Evolutionary conservation across 208 protist genomes (phyloP).

Genomic region (Acanthamoeba royreba): DNA sequence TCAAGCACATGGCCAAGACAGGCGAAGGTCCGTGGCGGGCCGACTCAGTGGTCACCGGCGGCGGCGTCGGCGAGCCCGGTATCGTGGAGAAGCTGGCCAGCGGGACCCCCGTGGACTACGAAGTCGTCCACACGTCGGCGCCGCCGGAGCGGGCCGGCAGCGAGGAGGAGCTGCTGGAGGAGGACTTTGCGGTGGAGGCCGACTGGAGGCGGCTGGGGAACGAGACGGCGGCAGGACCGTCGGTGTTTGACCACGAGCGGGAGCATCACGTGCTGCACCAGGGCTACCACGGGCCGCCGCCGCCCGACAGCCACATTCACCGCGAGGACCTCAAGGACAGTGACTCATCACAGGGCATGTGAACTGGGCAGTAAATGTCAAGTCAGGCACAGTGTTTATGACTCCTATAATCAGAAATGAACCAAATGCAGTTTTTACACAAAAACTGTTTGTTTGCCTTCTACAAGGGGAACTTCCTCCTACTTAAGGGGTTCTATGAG

Average conservation of each 20-base stretch:
- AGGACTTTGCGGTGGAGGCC: neutral
- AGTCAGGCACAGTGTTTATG: too few species aligned
- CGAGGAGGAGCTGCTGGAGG: neutral
- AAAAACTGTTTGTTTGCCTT: too few species aligned
- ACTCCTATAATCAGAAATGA: too few species aligned
- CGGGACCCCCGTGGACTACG: neutral
- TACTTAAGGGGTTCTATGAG: too few species aligned
- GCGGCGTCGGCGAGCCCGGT: neutral
- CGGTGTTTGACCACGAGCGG: neutral
- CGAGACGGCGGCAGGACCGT: neutral
- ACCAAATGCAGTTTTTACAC: too few species aligned
- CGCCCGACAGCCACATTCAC: neutral
- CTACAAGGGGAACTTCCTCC: too few species aligned
- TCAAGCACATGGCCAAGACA: neutral
- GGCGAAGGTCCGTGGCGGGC: neutral
- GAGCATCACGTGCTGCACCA: neutral
- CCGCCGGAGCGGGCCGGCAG: neutral
- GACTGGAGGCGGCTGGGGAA: slow-evolving; percentile 12
- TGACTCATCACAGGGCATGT: neutral
- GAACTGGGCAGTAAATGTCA: too few species aligned
- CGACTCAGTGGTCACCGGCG: neutral
- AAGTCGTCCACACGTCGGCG: neutral
- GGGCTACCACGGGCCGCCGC: neutral
- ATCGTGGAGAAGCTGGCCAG: neutral
- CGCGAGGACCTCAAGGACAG: slow-evolving; percentile 19